phyloP scores from a whole-genome alignment of 441 rosid genomes.

The Populus hybrid region DNA sequence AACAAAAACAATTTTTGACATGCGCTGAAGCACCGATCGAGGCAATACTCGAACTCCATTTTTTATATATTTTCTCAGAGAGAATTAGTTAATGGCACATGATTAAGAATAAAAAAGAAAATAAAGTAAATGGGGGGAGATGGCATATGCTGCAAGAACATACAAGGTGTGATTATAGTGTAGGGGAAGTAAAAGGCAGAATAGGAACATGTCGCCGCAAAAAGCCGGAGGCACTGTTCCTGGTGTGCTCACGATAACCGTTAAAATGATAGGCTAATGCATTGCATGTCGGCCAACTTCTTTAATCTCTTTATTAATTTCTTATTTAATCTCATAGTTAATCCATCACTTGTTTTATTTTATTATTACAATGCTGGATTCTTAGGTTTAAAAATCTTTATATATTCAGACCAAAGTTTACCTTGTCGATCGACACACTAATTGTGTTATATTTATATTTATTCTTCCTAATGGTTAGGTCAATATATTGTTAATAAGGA shows the following conservation, averaged over 20 bases:
- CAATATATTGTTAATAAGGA: neutral
- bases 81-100: neutral
- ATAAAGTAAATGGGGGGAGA: neutral
- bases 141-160: neutral
- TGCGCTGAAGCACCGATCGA: neutral
- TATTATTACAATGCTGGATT: neutral
- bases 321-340: neutral
- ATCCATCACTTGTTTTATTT: neutral
- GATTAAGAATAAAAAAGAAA: neutral
- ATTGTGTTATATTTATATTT: neutral
- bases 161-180: conserved; percentile 12
- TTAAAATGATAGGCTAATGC: conserved; percentile 25
- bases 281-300: conserved; percentile 26
- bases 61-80: too few species aligned
- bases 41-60: neutral
- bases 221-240: conserved; percentile 18
- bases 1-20: too few species aligned
- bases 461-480: too few species aligned
- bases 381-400: neutral
- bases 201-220: conserved; percentile 23
- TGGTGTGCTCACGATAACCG: conserved; percentile 26
- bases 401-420: neutral
- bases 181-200: conserved; percentile 18
- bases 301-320: neutral
- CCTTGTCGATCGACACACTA: neutral